Evolutionary conservation across 2,329 filamentous ascomycete genomes (phyloP).

Genomic region (Xylariaceae sp.): DNA sequence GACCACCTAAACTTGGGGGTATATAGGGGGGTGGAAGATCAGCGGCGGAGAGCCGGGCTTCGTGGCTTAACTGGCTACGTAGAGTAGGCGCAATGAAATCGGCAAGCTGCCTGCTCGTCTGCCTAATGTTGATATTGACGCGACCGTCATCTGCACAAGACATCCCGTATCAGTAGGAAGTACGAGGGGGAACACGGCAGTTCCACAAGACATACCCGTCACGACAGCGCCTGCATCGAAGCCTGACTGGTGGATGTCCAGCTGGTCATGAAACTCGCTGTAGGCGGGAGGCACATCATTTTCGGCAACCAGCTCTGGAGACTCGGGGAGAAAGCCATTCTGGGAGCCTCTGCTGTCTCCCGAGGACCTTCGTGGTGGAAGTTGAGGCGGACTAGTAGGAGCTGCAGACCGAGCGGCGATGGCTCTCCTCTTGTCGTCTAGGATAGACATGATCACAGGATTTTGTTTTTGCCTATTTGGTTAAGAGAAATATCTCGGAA

Average conservation of each 20-base stretch:
- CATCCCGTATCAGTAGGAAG: constrained; percentile 11
- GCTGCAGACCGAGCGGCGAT: background rate
- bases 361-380: constrained; percentile 22
- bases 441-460: constrained; percentile 7
- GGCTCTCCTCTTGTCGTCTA: constrained; percentile 9
- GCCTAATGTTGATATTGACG: constrained; percentile 73
- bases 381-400: constrained; percentile 1
- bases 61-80: constrained; percentile 49
- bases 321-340: constrained; percentile 26
- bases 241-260: constrained; percentile 57
- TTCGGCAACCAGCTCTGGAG: constrained; percentile 38
- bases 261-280: constrained; percentile 49
- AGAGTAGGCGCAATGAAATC: constrained; percentile 63
- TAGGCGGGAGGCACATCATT: constrained; percentile 52
- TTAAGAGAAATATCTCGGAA: background rate
- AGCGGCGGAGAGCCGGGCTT: constrained; percentile 31
- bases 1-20: constrained; percentile 64
- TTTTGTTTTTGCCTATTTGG: background rate
- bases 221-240: constrained; percentile 58
- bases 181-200: background rate
- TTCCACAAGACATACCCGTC: constrained; percentile 39
- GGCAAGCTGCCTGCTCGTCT: constrained; percentile 60
- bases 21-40: constrained; percentile 63
- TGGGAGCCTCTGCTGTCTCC: constrained; percentile 34
- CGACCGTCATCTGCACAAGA: constrained; percentile 59